phyloP scores from a whole-genome alignment of 1,284 basidiomycete species.

The Marasmius sp. region DNA sequence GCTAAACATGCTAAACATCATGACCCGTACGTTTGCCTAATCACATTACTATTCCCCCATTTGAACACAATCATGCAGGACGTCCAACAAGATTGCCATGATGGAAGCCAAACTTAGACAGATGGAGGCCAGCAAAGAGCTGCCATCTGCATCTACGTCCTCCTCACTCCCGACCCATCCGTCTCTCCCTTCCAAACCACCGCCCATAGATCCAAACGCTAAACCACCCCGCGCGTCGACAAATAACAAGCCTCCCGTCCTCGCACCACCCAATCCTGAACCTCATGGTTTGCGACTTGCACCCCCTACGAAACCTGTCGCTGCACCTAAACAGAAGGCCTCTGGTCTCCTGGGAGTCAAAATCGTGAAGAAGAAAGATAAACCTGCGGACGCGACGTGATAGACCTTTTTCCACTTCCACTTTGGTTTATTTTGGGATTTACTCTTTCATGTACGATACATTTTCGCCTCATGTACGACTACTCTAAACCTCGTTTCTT shows the following conservation, averaged over 20 bases:
- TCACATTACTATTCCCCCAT: not conserved
- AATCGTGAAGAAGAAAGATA: slow-evolving; percentile 11
- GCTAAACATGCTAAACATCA: slow-evolving; percentile 27
- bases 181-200: slow-evolving; percentile 54
- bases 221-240: not conserved
- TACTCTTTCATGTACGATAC: no score
- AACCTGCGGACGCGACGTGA: not conserved
- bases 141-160: slow-evolving; percentile 14
- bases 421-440: not conserved
- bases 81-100: slow-evolving; percentile 86
- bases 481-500: no score
- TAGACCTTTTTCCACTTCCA: not conserved
- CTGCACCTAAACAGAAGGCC: not conserved
- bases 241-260: not conserved
- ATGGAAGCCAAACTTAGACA: slow-evolving; percentile 93
- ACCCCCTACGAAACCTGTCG: not conserved
- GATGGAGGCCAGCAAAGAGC: slow-evolving; percentile 51
- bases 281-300: not conserved
- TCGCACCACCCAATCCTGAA: not conserved
- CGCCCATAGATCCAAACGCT: slow-evolving; percentile 14
- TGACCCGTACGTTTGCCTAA: slow-evolving; percentile 52
- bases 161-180: slow-evolving; percentile 36
- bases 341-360: slow-evolving; percentile 9
- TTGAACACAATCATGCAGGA: slow-evolving; percentile 44
- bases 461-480: no score